Evolutionary conservation across 2,329 filamentous ascomycete genomes (phyloP).

Genomic region (Colletotrichum karsti): DNA sequence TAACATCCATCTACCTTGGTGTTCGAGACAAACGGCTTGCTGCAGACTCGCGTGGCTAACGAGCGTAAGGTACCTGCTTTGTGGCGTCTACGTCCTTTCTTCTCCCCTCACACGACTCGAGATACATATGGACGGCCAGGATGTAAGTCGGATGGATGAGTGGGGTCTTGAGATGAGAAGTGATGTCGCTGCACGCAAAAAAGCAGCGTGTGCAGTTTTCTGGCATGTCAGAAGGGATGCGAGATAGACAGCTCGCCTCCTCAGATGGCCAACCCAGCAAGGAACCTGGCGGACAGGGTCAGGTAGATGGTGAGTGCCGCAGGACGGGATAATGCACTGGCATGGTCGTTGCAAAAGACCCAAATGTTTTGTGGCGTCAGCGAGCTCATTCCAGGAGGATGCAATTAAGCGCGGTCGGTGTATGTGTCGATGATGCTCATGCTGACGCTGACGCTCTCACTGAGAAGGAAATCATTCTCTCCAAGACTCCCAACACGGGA

Average conservation of each 20-base stretch:
- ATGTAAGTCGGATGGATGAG: neutral
- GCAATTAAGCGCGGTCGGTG: too few species aligned
- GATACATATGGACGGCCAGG: neutral
- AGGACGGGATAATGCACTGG: neutral
- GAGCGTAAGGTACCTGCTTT: conserved; percentile 23
- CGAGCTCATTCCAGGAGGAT: neutral
- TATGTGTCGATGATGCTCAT: neutral
- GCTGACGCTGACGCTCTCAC: neutral
- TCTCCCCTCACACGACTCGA: conserved; percentile 19
- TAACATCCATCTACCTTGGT: neutral
- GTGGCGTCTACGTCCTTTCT: conserved; percentile 17
- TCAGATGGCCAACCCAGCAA: neutral
- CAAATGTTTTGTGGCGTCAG: too few species aligned
- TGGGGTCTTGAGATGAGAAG: conserved; percentile 21
- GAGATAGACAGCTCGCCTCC: conserved; percentile 21
- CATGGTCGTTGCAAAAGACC: neutral
- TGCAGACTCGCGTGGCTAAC: conserved; percentile 26
- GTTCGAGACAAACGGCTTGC: conserved; percentile 14
- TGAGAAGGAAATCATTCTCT: neutral
- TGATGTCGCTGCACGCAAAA: neutral
- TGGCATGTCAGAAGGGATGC: conserved; percentile 8
- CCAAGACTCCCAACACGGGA: neutral
- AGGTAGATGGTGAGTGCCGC: neutral
- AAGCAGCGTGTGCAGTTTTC: neutral
- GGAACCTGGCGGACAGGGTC: neutral